Percentiles rank a stretch among this genome's conserved stretches.
These are phyloP conservation scores for Hydnum rufescens DNA, from an alignment of 768 basidiomycete genomes.

Conservation along the genomic window DNA sequence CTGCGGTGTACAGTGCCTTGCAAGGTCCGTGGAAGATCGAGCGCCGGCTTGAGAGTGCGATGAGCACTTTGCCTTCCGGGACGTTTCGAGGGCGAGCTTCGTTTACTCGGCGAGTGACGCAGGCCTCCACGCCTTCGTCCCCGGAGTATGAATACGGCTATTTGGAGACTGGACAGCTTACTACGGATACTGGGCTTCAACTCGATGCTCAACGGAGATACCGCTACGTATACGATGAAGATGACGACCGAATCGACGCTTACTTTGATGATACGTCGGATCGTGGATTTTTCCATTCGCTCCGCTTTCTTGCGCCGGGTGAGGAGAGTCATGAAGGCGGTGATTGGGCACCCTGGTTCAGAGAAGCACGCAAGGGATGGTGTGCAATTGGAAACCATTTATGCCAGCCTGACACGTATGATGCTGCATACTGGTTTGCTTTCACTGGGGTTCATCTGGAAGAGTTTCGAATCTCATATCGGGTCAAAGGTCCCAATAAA, in stretches of 20 bases:
- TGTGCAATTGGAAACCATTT: neutral
- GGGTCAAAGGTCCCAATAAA: neutral
- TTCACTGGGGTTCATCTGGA: neutral
- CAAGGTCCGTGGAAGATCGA: neutral
- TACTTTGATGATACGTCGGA: neutral
- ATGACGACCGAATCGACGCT: neutral
- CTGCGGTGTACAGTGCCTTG: neutral
- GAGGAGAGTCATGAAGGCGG: neutral
- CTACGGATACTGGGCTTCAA: neutral
- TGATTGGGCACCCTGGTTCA: neutral
- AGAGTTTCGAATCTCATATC: neutral
- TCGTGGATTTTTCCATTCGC: neutral
- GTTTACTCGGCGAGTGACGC: neutral
- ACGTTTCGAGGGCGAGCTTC: neutral
- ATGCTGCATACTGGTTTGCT: neutral
- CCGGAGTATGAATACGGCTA: neutral
- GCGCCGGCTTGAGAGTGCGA: neutral
- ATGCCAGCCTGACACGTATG: neutral
- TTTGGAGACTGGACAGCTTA: neutral
- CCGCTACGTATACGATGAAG: neutral
- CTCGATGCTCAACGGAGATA: slow-evolving; percentile 1
- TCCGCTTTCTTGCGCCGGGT: neutral
- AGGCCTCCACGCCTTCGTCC: neutral
- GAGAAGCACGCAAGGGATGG: neutral
- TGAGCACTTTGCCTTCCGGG: neutral